These are phyloP conservation scores for Xerocomellus chrysenteron DNA, from an alignment of 768 basidiomycete species.

Conservation along the genomic window DNA sequence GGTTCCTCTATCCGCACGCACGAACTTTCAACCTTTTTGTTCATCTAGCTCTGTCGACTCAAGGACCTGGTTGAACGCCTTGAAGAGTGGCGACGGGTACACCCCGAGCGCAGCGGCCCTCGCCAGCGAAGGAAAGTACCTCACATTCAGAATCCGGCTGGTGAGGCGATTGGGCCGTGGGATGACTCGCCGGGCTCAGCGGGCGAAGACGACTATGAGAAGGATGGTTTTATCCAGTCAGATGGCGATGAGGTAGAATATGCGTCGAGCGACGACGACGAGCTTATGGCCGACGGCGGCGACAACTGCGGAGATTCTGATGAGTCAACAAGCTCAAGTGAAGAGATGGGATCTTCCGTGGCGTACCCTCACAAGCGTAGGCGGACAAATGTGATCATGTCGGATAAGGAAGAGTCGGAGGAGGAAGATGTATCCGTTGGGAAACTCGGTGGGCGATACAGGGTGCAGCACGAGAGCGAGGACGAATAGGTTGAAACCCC, in stretches of 20 bases:
- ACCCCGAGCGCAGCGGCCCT: constrained; percentile 8
- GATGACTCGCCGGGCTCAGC: constrained; percentile 12
- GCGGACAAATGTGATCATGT: background rate
- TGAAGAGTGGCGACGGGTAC: constrained; percentile 6
- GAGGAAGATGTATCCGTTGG: background rate
- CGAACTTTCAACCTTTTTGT: background rate
- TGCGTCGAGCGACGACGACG: background rate
- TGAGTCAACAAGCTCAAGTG: background rate
- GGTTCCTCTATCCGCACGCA: background rate
- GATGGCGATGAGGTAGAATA: background rate
- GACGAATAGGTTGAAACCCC: background rate
- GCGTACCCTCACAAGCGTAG: background rate
- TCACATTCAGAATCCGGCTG: constrained; percentile 9
- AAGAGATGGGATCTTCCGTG: background rate
- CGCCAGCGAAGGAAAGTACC: background rate
- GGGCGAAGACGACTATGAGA: constrained; percentile 10
- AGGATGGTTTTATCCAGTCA: constrained; percentile 4
- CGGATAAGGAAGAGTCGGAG: constrained; percentile 1
- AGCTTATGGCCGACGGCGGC: background rate
- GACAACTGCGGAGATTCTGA: background rate
- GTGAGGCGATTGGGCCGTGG: constrained; percentile 16
- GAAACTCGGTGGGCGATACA: constrained; percentile 1
- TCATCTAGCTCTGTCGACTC: constrained; percentile 5
- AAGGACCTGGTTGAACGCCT: constrained; percentile 11
- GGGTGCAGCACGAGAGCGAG: background rate